Conservation (phyloP, 169 alveolate genomes). For the Plasmodium adleri region DNA sequence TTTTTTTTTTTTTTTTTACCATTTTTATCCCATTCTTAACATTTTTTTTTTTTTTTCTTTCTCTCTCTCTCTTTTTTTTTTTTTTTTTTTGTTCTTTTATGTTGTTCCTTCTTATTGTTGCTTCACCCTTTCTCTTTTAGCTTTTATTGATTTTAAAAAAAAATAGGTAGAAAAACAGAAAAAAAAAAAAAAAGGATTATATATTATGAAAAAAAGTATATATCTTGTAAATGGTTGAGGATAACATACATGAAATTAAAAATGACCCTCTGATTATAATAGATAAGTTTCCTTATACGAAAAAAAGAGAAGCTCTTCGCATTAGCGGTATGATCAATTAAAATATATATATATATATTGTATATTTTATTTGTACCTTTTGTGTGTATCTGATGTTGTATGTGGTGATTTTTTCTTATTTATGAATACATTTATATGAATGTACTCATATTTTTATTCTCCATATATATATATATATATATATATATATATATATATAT, state of each 20-base stretch:
- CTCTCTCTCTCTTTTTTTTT: slow-evolving; percentile 10
- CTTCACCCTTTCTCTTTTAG: not conserved
- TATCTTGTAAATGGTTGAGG: slow-evolving; percentile 26
- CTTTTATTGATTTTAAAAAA: not conserved
- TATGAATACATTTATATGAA: not conserved
- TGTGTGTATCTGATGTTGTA: no score
- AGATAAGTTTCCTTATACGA: slow-evolving; percentile 73
- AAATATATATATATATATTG: not conserved
- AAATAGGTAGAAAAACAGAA: not conserved
- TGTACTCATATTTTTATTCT: not conserved
- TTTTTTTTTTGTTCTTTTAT: slow-evolving; percentile 57
- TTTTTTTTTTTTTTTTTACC: slow-evolving; percentile 6
- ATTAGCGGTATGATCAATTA: slow-evolving; percentile 2
- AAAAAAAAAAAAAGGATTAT: not conserved
- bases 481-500: not conserved
- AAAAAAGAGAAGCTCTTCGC: slow-evolving; percentile 15
- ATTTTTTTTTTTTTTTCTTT: slow-evolving; percentile 5
- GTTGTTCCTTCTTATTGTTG: slow-evolving; percentile 41
- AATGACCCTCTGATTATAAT: slow-evolving; percentile 59
- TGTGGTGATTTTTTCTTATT: no score
- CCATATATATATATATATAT: not conserved
- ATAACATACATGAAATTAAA: slow-evolving; percentile 54
- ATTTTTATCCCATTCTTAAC: slow-evolving; percentile 14
- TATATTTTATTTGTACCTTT: not conserved
- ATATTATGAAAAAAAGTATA: not conserved